Percentiles rank a stretch among this genome's conserved stretches.
These are phyloP conservation scores for Acacia confusa DNA, from an alignment of 306 rosid genomes.

Conservation along the genomic window DNA sequence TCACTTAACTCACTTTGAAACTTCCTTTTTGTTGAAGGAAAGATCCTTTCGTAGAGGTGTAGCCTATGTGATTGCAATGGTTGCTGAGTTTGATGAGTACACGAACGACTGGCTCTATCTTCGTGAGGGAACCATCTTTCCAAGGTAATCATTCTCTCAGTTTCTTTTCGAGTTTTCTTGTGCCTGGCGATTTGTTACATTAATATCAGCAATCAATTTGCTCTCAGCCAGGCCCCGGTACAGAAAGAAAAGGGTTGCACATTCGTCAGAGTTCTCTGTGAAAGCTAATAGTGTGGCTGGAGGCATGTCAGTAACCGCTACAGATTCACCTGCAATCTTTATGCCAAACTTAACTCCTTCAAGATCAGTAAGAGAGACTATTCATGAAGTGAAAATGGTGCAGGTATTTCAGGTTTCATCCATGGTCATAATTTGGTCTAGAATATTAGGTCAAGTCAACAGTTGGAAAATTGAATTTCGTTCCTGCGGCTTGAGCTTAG, in stretches of 20 bases:
- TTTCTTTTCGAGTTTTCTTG: neutral
- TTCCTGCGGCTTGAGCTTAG: too few species aligned
- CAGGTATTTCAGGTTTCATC: conserved; percentile 48
- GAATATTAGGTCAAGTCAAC: neutral
- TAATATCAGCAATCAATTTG: conserved; percentile 42
- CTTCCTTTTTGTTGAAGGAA: conserved; percentile 56
- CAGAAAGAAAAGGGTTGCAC: conserved; percentile 54
- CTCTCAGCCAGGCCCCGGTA: conserved; percentile 90
- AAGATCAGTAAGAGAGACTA: conserved; percentile 71
- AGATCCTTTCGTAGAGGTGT: conserved; percentile 74
- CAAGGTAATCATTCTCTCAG: conserved; percentile 56
- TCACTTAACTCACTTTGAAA: conserved; percentile 28
- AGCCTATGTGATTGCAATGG: conserved; percentile 80
- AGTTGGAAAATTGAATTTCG: neutral
- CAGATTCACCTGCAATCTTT: conserved; percentile 82
- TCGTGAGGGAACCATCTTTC: conserved; percentile 74
- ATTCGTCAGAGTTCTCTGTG: conserved; percentile 53
- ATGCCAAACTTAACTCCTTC: conserved; percentile 66
- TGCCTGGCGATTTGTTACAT: conserved; percentile 9
- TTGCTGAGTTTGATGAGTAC: conserved; percentile 88
- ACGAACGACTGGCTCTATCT: conserved; percentile 92
- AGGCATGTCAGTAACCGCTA: conserved; percentile 38
- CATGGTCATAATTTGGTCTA: neutral
- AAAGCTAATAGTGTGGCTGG: conserved; percentile 41
- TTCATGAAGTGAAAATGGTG: conserved; percentile 87